A percentile compares a stretch with the other conserved stretches of the same genome.
phyloP scores from a whole-genome alignment of 2,329 filamentous ascomycete species.

The Paecilomyces niveus region DNA sequence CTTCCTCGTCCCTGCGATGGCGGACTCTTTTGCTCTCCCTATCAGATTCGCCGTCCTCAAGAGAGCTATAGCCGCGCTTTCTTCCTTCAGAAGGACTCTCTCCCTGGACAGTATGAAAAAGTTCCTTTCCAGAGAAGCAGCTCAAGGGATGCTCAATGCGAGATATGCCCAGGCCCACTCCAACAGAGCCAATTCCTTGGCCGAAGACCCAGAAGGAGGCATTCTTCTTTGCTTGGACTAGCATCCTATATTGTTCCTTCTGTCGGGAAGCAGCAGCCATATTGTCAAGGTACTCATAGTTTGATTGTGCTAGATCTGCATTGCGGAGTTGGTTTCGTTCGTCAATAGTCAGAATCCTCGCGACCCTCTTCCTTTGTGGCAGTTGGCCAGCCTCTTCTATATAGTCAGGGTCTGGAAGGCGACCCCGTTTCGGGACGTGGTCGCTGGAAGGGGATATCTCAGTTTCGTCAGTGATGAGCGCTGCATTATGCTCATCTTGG shows the following conservation, averaged over 20 bases:
- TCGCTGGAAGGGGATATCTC: constrained; percentile 20
- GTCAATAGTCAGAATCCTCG: constrained; percentile 43
- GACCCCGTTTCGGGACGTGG: constrained; percentile 13
- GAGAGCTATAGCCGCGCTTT: constrained; percentile 21
- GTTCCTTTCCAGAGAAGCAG: constrained; percentile 50
- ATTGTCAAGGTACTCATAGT: constrained; percentile 51
- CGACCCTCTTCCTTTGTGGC: constrained; percentile 18
- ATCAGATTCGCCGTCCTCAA: constrained; percentile 16
- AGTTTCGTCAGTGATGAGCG: constrained; percentile 22
- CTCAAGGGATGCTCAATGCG: constrained; percentile 45
- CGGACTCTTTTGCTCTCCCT: constrained; percentile 31
- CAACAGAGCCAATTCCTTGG: constrained; percentile 49
- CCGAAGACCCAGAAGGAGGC: constrained; percentile 56
- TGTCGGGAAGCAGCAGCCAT: constrained; percentile 46
- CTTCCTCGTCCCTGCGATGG: constrained; percentile 22
- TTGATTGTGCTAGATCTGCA: constrained; percentile 51
- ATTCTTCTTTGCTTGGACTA: constrained; percentile 52
- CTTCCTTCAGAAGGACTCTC: constrained; percentile 10
- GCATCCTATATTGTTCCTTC: constrained; percentile 38
- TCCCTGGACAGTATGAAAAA: constrained; percentile 45
- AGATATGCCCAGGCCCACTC: constrained; percentile 36
- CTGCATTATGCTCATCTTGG: constrained; percentile 16
- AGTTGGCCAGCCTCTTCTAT: constrained; percentile 16
- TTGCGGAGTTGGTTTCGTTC: constrained; percentile 47
- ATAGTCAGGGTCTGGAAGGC: constrained; percentile 14